These are phyloP conservation scores for Seminavis robusta DNA, from an alignment of 108 stramenopile species.

Conservation along the genomic window DNA sequence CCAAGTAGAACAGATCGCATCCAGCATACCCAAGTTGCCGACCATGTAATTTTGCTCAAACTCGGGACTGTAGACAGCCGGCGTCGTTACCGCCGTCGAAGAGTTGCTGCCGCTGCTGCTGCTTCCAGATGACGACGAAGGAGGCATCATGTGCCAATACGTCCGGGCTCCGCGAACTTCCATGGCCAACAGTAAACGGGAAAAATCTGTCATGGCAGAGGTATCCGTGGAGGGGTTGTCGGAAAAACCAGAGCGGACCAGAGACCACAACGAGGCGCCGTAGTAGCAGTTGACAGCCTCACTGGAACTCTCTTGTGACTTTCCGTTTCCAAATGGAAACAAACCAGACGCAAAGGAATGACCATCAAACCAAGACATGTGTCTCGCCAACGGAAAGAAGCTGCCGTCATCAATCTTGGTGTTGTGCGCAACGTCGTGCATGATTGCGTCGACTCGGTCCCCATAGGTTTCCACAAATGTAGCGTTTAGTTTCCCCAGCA, in stretches of 20 bases:
- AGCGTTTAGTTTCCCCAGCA: slow-evolving; percentile 56
- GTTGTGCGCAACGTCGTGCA: slow-evolving; percentile 74
- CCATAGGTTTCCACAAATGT: slow-evolving; percentile 66
- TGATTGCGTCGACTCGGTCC: slow-evolving; percentile 61
- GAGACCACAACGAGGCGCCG: slow-evolving; percentile 87
- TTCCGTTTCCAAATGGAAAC: slow-evolving; percentile 88
- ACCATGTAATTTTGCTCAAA: slow-evolving; percentile 83
- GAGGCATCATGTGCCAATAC: slow-evolving; percentile 89
- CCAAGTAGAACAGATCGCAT: slow-evolving; percentile 73
- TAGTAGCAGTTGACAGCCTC: slow-evolving; percentile 97
- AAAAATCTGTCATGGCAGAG: slow-evolving; percentile 56
- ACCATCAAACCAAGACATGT: slow-evolving; percentile 88
- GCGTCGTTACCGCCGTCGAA: slow-evolving; percentile 7
- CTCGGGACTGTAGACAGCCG: slow-evolving; percentile 15
- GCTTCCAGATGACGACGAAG: not conserved
- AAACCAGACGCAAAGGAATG: slow-evolving; percentile 84
- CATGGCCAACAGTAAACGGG: slow-evolving; percentile 71
- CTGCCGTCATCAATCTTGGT: slow-evolving; percentile 38
- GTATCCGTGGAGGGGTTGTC: slow-evolving; percentile 14
- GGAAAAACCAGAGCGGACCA: slow-evolving; percentile 56
- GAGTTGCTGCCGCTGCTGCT: not conserved
- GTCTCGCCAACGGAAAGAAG: slow-evolving; percentile 77
- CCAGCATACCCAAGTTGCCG: slow-evolving; percentile 87
- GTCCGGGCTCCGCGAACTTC: slow-evolving; percentile 86
- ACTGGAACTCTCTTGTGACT: slow-evolving; percentile 95